phyloP scores from a whole-genome alignment of 139 green algal genomes.

The Dunaliella primolecta region DNA sequence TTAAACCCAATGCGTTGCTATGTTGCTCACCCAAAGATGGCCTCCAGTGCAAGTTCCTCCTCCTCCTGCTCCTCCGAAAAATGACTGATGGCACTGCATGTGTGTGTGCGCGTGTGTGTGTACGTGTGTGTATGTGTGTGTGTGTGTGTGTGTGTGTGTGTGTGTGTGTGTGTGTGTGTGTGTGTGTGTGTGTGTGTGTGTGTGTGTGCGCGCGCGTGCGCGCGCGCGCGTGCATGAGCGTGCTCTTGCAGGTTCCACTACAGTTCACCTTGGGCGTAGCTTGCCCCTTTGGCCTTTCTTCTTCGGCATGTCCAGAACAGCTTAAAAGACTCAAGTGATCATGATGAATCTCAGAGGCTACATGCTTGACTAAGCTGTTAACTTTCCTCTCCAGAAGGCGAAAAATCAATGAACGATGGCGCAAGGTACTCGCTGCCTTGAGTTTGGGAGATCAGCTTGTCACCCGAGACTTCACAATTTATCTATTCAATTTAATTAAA shows the following conservation, averaged over 20 bases:
- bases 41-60: slow-evolving; percentile 22
- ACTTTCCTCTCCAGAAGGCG: no score
- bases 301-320: background rate
- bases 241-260: background rate
- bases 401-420: no score
- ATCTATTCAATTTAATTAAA: no score
- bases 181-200: background rate
- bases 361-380: background rate
- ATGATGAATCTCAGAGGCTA: background rate
- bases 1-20: no score
- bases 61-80: background rate
- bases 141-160: background rate
- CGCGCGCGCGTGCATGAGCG: no score
- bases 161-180: background rate
- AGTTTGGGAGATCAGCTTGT: no score
- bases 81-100: background rate
- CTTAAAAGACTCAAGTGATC: background rate
- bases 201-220: background rate
- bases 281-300: background rate
- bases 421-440: no score
- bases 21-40: slow-evolving; percentile 62
- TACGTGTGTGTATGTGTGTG: background rate
- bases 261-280: background rate
- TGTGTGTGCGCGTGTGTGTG: background rate
- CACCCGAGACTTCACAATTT: no score